Conservation (phyloP, 2,329 filamentous ascomycete genomes). For the Apiospora kogelbergensis region DNA sequence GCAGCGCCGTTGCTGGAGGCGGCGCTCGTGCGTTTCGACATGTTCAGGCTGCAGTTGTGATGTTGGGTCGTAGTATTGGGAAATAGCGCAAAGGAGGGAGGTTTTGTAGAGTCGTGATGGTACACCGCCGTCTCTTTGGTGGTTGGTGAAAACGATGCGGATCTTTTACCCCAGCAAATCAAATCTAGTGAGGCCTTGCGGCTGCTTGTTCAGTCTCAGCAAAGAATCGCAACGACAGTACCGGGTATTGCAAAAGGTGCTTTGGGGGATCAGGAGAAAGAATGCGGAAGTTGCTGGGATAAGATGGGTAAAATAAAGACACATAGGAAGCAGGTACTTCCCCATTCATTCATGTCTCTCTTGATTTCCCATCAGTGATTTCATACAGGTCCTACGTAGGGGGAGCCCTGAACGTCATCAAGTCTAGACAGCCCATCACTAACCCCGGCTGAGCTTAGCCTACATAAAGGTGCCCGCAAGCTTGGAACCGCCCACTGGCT, state of each 20-base stretch:
- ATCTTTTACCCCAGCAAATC: not conserved
- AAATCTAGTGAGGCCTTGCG: not conserved
- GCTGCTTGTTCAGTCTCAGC: not conserved
- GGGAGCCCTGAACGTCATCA: not conserved
- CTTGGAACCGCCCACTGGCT: not conserved
- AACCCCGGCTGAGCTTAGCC: not conserved
- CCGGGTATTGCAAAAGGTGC: not conserved
- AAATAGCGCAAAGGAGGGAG: not conserved
- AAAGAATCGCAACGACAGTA: not conserved
- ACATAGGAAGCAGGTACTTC: not conserved
- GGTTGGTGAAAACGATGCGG: conserved; percentile 3
- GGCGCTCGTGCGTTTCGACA: conserved; percentile 63
- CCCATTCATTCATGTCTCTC: not conserved
- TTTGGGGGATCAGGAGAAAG: not conserved
- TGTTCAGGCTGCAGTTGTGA: conserved; percentile 32
- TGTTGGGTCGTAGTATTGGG: not conserved
- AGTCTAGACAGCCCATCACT: not conserved
- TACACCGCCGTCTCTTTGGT: conserved; percentile 8
- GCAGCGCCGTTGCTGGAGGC: conserved; percentile 46
- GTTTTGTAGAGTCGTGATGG: not conserved
- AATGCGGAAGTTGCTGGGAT: not conserved
- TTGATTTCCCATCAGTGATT: conserved; percentile 8
- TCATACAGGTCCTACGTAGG: conserved; percentile 7
- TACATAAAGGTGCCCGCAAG: not conserved
- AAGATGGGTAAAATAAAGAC: not conserved